Conservation (phyloP, 768 basidiomycete species). For the Mycena belliarum region DNA sequence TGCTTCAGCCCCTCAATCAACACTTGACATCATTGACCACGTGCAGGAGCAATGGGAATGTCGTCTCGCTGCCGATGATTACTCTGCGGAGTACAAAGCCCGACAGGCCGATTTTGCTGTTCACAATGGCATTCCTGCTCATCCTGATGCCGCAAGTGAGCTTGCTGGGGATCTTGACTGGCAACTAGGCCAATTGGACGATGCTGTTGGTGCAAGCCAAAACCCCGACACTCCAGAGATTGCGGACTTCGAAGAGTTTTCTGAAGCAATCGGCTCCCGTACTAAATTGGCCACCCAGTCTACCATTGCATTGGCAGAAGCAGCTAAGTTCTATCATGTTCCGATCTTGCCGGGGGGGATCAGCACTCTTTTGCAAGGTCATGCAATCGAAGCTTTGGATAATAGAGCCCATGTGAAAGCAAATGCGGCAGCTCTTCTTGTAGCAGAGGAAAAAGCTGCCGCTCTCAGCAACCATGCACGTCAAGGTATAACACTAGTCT, state of each 20-base stretch:
- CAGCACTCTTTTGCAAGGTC: not conserved
- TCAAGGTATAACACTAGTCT: no score
- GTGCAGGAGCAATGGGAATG: conserved; percentile 20
- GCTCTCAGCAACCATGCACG: no score
- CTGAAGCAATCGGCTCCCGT: not conserved
- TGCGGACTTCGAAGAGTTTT: not conserved
- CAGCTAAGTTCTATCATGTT: not conserved
- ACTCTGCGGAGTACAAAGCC: conserved; percentile 5
- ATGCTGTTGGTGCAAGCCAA: not conserved
- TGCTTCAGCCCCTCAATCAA: not conserved
- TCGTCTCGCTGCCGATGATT: conserved; percentile 11
- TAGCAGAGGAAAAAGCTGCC: not conserved
- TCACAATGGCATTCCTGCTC: not conserved
- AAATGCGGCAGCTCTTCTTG: not conserved
- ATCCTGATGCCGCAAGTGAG: not conserved
- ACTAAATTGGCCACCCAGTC: not conserved
- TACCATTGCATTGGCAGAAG: not conserved
- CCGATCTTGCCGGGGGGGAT: not conserved
- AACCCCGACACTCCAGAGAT: no score
- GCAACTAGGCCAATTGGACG: conserved; percentile 7
- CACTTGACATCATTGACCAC: conserved; percentile 4
- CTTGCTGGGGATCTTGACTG: conserved; percentile 2
- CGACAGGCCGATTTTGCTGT: not conserved
- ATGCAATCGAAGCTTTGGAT: not conserved
- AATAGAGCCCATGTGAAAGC: no score